These are phyloP conservation scores for Pulveroboletus ravenelii DNA, from an alignment of 768 basidiomycete genomes.

Conservation along the genomic window DNA sequence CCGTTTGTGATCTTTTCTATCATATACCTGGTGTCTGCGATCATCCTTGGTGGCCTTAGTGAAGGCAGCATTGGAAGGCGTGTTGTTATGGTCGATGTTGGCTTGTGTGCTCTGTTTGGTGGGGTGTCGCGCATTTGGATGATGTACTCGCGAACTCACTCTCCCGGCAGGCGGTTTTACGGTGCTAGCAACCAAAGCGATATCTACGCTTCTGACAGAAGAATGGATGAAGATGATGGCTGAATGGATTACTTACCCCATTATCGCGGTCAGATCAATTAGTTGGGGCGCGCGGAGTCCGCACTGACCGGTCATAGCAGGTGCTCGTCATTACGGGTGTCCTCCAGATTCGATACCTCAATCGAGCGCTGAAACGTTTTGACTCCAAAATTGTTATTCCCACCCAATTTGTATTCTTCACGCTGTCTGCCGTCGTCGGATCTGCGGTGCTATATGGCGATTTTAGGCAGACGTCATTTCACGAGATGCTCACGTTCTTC, in stretches of 20 bases:
- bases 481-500: slow-evolving; percentile 77
- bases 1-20: slow-evolving; percentile 74
- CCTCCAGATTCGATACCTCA: slow-evolving; percentile 81
- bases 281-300: neutral
- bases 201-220: slow-evolving; percentile 79
- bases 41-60: slow-evolving; percentile 63
- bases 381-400: slow-evolving; percentile 95
- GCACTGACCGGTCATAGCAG: slow-evolving; percentile 32
- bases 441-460: slow-evolving; percentile 94
- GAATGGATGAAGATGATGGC: slow-evolving; percentile 74
- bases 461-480: slow-evolving; percentile 77
- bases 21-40: slow-evolving; percentile 52
- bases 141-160: slow-evolving; percentile 1
- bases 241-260: slow-evolving; percentile 79
- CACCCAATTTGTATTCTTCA: slow-evolving; percentile 93
- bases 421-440: slow-evolving; percentile 86
- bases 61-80: slow-evolving; percentile 55
- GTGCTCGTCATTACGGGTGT: slow-evolving; percentile 69
- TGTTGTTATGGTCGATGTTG: slow-evolving; percentile 82
- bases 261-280: slow-evolving; percentile 51
- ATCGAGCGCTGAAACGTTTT: slow-evolving; percentile 86
- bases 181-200: slow-evolving; percentile 88
- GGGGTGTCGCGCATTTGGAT: slow-evolving; percentile 7
- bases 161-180: slow-evolving; percentile 75
- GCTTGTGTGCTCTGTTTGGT: slow-evolving; percentile 84